Evolutionary conservation across 306 rosid species (phyloP).

Genomic region (Trichosanthes cucumerina): DNA sequence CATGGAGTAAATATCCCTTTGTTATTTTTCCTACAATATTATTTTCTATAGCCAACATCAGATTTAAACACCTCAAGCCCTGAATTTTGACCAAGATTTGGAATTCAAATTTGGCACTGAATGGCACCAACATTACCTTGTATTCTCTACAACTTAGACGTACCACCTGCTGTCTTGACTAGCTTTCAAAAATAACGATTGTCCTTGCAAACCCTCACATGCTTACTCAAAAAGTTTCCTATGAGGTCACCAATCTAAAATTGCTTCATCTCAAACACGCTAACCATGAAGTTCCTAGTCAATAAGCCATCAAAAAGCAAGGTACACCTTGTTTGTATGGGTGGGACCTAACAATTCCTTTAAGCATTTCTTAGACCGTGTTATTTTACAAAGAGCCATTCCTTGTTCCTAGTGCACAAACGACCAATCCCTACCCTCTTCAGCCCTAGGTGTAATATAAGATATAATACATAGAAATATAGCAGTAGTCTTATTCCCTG

Average conservation of each 20-base stretch:
- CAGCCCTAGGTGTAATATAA: neutral
- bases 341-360: neutral
- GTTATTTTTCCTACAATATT: too few relatives aligned
- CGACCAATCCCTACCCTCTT: neutral
- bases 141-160: neutral
- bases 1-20: too few relatives aligned
- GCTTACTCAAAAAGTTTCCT: neutral
- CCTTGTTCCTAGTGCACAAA: neutral
- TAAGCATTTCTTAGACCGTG: neutral
- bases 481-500: neutral
- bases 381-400: neutral
- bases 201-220: neutral
- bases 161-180: neutral
- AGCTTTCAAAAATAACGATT: neutral
- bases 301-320: neutral
- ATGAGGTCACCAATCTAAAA: neutral
- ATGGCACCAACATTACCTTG: neutral
- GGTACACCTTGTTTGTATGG: neutral
- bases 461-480: neutral
- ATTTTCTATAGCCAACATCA: neutral
- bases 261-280: neutral
- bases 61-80: neutral
- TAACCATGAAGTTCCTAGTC: neutral
- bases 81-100: neutral
- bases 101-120: neutral